phyloP scores from a whole-genome alignment of 768 basidiomycete species.

The Macrocybe gigantea region DNA sequence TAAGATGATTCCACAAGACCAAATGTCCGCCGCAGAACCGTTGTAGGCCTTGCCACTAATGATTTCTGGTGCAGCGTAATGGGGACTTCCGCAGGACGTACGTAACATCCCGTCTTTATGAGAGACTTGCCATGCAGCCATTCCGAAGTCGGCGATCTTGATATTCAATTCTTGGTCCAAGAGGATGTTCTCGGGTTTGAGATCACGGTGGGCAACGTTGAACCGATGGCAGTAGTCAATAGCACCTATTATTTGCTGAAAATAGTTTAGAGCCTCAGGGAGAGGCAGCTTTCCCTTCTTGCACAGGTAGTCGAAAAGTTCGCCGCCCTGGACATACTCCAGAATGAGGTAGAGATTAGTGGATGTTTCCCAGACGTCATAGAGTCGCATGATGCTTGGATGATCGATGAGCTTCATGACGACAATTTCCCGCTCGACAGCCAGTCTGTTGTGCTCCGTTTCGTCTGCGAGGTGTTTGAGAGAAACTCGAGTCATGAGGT shows the following conservation, averaged over 20 bases:
- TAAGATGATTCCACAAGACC: constrained; percentile 95
- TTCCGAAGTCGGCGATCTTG: constrained; percentile 97
- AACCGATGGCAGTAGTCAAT: constrained; percentile 93
- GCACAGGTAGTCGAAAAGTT: constrained; percentile 91
- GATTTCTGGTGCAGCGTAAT: constrained; percentile 93
- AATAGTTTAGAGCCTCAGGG: constrained; percentile 76
- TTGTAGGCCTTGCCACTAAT: constrained; percentile 79
- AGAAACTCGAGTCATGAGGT: constrained; percentile 62
- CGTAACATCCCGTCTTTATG: constrained; percentile 44
- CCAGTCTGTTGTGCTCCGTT: constrained; percentile 70
- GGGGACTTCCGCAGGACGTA: constrained; percentile 91
- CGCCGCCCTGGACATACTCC: constrained; percentile 92
- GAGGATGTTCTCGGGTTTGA: constrained; percentile 92
- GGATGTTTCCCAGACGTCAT: constrained; percentile 96
- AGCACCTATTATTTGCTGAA: constrained; percentile 89
- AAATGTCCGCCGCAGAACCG: constrained; percentile 87
- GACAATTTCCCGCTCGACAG: constrained; percentile 90
- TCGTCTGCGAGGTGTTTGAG: constrained; percentile 66
- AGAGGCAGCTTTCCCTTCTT: constrained; percentile 65
- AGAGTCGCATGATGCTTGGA: constrained; percentile 89
- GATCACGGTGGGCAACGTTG: constrained; percentile 89
- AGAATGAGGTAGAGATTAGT: constrained; percentile 86
- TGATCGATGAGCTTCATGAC: constrained; percentile 97
- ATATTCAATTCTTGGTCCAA: constrained; percentile 79
- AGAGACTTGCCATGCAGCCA: constrained; percentile 86